Percentiles rank a stretch among this genome's conserved stretches.
phyloP scores from a whole-genome alignment of 2,329 filamentous ascomycete species.

The Ophiostoma montium region DNA sequence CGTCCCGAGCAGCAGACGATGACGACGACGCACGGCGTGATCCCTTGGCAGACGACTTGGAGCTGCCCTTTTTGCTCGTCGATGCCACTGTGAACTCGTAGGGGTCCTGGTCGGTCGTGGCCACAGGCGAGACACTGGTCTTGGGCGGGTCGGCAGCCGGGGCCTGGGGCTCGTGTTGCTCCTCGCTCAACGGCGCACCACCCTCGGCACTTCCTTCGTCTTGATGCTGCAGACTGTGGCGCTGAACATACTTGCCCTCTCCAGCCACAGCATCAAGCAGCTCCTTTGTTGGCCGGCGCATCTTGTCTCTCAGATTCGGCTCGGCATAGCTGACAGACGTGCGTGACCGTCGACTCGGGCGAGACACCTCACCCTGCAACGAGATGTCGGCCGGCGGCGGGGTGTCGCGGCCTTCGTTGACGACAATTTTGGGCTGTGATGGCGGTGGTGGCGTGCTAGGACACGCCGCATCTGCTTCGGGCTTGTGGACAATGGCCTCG shows the following conservation, averaged over 20 bases:
- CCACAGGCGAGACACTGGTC: not conserved
- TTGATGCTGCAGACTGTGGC: slow-evolving; percentile 10
- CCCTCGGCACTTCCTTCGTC: not conserved
- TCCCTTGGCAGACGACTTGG: not conserved
- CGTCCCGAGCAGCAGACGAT: slow-evolving; percentile 1
- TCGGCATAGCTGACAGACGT: slow-evolving; percentile 67
- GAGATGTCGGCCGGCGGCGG: slow-evolving; percentile 46
- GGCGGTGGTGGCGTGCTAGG: slow-evolving; percentile 9
- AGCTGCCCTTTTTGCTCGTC: slow-evolving; percentile 17
- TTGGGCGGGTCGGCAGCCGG: not conserved
- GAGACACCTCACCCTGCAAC: slow-evolving; percentile 39
- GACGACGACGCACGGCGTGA: slow-evolving; percentile 6
- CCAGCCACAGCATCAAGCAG: slow-evolving; percentile 59
- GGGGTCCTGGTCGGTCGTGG: slow-evolving; percentile 24
- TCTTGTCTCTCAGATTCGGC: slow-evolving; percentile 68
- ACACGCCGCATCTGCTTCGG: not conserved
- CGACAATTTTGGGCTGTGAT: too few relatives aligned
- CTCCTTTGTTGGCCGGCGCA: slow-evolving; percentile 67
- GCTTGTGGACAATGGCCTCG: not conserved
- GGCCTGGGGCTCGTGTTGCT: not conserved
- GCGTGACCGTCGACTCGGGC: slow-evolving; percentile 53
- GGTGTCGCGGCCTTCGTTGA: slow-evolving; percentile 32
- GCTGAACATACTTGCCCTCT: slow-evolving; percentile 38
- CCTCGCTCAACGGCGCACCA: not conserved
- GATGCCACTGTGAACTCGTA: slow-evolving; percentile 38